Conservation (phyloP, 257 asterid genomes). For the Solanum rostratum region DNA sequence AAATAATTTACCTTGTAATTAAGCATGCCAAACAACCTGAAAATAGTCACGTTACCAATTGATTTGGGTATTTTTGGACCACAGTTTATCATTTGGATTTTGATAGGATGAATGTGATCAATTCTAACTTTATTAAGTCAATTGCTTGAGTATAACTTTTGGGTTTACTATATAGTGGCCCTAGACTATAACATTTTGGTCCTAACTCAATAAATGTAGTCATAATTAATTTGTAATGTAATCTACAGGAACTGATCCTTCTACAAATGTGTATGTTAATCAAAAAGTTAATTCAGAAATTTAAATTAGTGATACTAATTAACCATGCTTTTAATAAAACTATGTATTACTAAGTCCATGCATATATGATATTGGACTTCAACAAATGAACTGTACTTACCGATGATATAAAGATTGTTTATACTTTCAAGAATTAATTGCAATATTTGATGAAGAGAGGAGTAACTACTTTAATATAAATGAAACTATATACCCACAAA, state of each 20-base stretch:
- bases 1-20: neutral
- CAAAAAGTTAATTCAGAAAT: too few relatives aligned
- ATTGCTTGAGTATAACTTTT: neutral
- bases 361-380: too few relatives aligned
- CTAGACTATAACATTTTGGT: neutral
- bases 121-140: neutral
- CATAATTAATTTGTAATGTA: neutral
- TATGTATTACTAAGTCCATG: too few relatives aligned
- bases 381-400: too few relatives aligned
- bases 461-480: too few relatives aligned
- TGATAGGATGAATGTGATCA: neutral
- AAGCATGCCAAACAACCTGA: neutral
- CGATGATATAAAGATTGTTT: too few relatives aligned
- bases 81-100: neutral
- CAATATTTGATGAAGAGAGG: too few relatives aligned
- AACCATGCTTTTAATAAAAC: too few relatives aligned
- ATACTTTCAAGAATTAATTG: too few relatives aligned
- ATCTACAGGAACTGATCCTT: neutral
- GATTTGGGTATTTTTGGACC: neutral
- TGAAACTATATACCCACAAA: too few relatives aligned
- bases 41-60: neutral
- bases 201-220: neutral
- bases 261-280: neutral
- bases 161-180: neutral
- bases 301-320: too few relatives aligned